Evolutionary conservation across 73 alveolate species (phyloP).

Genomic region (Blepharisma stoltei): DNA sequence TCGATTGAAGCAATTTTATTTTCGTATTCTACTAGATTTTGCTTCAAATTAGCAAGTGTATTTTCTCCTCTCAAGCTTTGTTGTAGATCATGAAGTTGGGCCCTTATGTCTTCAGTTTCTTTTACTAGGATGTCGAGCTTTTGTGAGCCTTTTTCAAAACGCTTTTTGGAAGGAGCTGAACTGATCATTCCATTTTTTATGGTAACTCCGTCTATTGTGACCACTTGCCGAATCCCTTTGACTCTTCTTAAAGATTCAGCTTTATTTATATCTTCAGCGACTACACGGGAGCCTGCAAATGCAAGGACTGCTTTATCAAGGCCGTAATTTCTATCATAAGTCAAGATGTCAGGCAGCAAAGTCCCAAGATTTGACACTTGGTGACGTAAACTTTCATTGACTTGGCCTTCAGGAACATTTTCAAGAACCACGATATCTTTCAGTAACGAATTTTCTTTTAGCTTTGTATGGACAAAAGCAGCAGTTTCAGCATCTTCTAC

Average conservation of each 20-base stretch:
- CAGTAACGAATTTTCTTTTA: slow-evolving; percentile 68
- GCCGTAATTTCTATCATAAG: slow-evolving; percentile 46
- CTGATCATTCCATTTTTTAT: slow-evolving; percentile 68
- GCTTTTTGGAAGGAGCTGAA: slow-evolving; percentile 69
- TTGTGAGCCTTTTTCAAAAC: slow-evolving; percentile 34
- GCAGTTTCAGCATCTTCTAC: slow-evolving; percentile 78
- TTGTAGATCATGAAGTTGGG: slow-evolving; percentile 33
- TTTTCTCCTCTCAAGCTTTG: slow-evolving; percentile 8
- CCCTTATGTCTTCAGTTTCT: slow-evolving; percentile 35
- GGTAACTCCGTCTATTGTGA: slow-evolving; percentile 83
- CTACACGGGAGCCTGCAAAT: slow-evolving; percentile 71
- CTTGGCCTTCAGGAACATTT: slow-evolving; percentile 70
- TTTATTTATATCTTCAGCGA: slow-evolving; percentile 62
- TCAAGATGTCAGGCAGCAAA: slow-evolving; percentile 71
- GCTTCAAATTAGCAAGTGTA: slow-evolving; percentile 9
- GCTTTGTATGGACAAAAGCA: slow-evolving; percentile 63
- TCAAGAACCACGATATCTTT: slow-evolving; percentile 78
- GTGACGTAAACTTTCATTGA: slow-evolving; percentile 54
- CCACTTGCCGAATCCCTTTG: slow-evolving; percentile 71
- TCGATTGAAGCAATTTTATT: slow-evolving; percentile 40
- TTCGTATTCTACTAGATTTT: slow-evolving; percentile 53
- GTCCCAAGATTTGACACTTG: slow-evolving; percentile 69
- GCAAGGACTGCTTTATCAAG: slow-evolving; percentile 72
- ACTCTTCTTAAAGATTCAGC: slow-evolving; percentile 54
- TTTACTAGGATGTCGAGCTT: slow-evolving; percentile 28